A percentile compares a stretch with the other conserved stretches of the same genome.
Evolutionary conservation across 1,284 basidiomycete species (phyloP).

Genomic region (Moesziomyces sp.): DNA sequence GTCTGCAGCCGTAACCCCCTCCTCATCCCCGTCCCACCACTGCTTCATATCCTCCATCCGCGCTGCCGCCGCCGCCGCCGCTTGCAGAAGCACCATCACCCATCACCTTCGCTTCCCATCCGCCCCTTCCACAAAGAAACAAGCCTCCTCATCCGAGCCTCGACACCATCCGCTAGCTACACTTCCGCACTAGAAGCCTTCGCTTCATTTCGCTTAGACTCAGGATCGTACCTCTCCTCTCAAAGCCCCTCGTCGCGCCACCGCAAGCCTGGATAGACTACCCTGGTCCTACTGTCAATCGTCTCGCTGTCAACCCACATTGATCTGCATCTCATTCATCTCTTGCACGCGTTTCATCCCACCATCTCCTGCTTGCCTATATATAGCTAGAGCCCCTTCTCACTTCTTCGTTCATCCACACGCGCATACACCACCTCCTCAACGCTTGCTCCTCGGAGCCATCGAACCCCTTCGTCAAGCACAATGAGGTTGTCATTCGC

Average conservation of each 20-base stretch:
- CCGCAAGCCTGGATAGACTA: constrained; percentile 1
- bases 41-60: constrained; percentile 1
- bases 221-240: background rate
- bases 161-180: background rate
- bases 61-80: background rate
- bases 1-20: background rate
- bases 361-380: too few relatives aligned
- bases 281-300: background rate
- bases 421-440: too few relatives aligned
- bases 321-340: too few relatives aligned
- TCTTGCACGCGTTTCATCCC: too few relatives aligned
- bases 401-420: too few relatives aligned
- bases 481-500: constrained; percentile 12
- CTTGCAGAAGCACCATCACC: too few relatives aligned
- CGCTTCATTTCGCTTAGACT: constrained; percentile 21
- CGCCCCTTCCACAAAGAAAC: background rate
- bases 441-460: background rate
- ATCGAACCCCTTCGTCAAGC: background rate
- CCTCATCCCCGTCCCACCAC: background rate
- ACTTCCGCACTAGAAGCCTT: constrained; percentile 1
- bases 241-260: background rate
- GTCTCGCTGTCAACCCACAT: background rate
- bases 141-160: background rate
- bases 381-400: too few relatives aligned
- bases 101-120: background rate